Evolutionary conservation across 495 filamentous ascomycete species (phyloP).

Genomic region (Trichoderma asperelloides): DNA sequence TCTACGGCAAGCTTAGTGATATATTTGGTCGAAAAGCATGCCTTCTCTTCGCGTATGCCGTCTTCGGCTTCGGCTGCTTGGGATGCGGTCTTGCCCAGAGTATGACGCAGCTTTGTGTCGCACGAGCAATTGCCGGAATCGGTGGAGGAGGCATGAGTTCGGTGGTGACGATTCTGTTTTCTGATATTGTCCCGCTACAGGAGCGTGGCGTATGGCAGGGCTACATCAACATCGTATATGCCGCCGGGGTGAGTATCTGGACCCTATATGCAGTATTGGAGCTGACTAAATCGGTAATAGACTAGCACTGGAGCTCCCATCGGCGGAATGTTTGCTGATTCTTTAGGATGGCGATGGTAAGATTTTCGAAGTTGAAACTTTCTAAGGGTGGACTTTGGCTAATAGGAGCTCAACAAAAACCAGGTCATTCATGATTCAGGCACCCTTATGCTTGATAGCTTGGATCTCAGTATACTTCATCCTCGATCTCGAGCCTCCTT

Average conservation of each 20-base stretch:
- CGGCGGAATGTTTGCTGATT: conserved; percentile 67
- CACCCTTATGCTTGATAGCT: conserved; percentile 60
- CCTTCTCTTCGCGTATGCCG: conserved; percentile 60
- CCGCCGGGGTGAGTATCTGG: no score
- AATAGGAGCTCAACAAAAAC: neutral
- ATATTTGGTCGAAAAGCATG: conserved; percentile 76
- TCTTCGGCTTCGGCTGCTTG: conserved; percentile 68
- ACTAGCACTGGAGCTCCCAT: conserved; percentile 76
- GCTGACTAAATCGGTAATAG: no score
- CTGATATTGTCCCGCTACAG: conserved; percentile 67
- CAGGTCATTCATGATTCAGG: conserved; percentile 66
- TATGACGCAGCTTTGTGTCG: conserved; percentile 62
- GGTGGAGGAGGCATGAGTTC: conserved; percentile 84
- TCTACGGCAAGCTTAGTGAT: conserved; percentile 71
- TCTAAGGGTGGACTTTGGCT: neutral
- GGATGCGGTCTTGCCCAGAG: conserved; percentile 62
- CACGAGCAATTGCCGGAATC: conserved; percentile 54
- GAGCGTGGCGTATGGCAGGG: conserved; percentile 77
- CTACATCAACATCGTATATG: conserved; percentile 71
- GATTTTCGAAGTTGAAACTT: conserved; percentile 11
- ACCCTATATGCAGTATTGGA: no score
- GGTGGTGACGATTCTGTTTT: conserved; percentile 67
- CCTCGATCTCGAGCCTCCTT: conserved; percentile 51
- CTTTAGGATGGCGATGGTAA: conserved; percentile 76
- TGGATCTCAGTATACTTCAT: conserved; percentile 52